Percentiles rank a stretch among this genome's conserved stretches.
Conservation (phyloP, 805 yeast genomes). For the Wickerhamiella cacticola region DNA sequence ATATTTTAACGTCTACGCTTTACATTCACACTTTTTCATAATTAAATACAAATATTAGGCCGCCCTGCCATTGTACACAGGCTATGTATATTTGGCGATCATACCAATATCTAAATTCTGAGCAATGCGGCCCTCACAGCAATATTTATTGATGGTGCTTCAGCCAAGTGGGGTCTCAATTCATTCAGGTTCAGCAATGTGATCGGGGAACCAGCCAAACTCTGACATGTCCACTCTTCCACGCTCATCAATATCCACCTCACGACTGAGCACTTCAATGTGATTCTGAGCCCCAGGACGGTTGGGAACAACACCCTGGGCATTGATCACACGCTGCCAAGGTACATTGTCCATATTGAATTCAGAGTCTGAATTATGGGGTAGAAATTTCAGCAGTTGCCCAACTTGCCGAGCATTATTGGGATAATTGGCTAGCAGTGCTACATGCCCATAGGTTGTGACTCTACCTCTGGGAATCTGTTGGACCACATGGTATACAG, state of each 20-base stretch:
- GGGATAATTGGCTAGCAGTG: slow-evolving; percentile 49
- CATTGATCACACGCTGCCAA: slow-evolving; percentile 69
- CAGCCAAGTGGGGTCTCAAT: too few species aligned
- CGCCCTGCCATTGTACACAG: too few species aligned
- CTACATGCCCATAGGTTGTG: slow-evolving; percentile 68
- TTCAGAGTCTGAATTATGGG: slow-evolving; percentile 20
- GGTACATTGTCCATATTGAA: slow-evolving; percentile 39
- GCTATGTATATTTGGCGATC: too few species aligned
- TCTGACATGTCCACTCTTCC: slow-evolving; percentile 34
- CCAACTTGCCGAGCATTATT: slow-evolving; percentile 67
- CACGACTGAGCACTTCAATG: slow-evolving; percentile 34
- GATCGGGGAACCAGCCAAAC: slow-evolving; percentile 60
- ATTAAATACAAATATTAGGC: too few species aligned
- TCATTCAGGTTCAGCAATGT: neutral
- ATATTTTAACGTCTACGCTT: too few species aligned
- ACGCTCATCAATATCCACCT: slow-evolving; percentile 31
- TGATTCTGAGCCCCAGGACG: slow-evolving; percentile 38
- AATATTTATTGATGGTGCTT: too few species aligned
- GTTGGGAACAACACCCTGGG: slow-evolving; percentile 52
- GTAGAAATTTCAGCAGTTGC: slow-evolving; percentile 46
- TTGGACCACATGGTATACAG: slow-evolving; percentile 44
- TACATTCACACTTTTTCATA: too few species aligned
- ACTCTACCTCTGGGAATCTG: slow-evolving; percentile 52
- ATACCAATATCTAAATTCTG: too few species aligned
- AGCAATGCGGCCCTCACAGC: too few species aligned